phyloP scores from a whole-genome alignment of 2,329 filamentous ascomycete species.

The Simplicillium aogashimaense region DNA sequence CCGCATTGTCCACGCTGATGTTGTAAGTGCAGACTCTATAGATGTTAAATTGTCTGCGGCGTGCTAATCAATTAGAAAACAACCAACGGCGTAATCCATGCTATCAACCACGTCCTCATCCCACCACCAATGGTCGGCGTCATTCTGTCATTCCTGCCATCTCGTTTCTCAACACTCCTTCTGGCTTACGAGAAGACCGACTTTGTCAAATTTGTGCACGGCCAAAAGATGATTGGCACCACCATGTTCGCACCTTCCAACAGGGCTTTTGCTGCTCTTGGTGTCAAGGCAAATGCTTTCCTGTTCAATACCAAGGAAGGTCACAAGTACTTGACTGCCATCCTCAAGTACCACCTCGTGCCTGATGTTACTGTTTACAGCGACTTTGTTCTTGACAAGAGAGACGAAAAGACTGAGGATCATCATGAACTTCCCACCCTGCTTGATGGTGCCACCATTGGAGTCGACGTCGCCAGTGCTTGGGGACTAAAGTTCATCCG shows the following conservation, averaged over 20 bases:
- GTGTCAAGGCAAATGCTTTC: constrained; percentile 67
- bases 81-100: constrained; percentile 75
- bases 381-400: constrained; percentile 60
- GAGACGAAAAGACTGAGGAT: constrained; percentile 23
- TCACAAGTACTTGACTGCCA: constrained; percentile 62
- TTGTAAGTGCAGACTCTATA: constrained; percentile 37
- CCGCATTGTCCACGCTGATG: constrained; percentile 58
- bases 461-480: constrained; percentile 60
- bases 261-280: constrained; percentile 67
- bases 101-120: constrained; percentile 62
- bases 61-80: constrained; percentile 37
- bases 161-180: constrained; percentile 68
- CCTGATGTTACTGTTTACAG: constrained; percentile 71
- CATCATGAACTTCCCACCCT: constrained; percentile 66
- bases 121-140: constrained; percentile 56
- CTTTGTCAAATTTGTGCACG: constrained; percentile 50
- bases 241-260: constrained; percentile 80
- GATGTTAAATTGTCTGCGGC: neutral
- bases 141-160: constrained; percentile 54
- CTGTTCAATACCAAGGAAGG: constrained; percentile 69
- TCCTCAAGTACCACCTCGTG: constrained; percentile 72
- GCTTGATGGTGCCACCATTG: constrained; percentile 54
- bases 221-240: constrained; percentile 46
- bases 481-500: constrained; percentile 61
- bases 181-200: constrained; percentile 68